Percentiles rank a stretch among this genome's conserved stretches.
phyloP scores from a whole-genome alignment of 768 basidiomycete genomes.

The Mycena metata region DNA sequence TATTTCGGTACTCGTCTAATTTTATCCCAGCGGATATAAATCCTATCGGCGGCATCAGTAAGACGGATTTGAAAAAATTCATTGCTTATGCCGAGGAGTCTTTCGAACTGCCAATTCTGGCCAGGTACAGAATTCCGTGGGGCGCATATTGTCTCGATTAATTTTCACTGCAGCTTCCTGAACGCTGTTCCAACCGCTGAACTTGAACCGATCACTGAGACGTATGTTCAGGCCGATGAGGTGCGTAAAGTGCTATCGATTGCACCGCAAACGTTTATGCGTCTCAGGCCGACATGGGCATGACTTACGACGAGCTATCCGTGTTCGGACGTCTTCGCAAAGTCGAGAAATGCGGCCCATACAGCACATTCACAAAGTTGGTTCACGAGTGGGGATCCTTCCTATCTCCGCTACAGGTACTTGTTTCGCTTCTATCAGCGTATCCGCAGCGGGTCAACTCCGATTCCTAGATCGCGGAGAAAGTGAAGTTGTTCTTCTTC shows the following conservation, averaged over 20 bases:
- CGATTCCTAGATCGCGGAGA: conserved; percentile 84
- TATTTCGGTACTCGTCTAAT: not conserved
- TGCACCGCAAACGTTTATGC: conserved; percentile 20
- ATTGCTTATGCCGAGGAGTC: conserved; percentile 84
- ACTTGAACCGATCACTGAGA: conserved; percentile 93
- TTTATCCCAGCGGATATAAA: conserved; percentile 87
- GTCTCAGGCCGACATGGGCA: conserved; percentile 93
- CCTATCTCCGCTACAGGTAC: conserved; percentile 86
- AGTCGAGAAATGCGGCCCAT: conserved; percentile 97
- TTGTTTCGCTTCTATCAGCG: conserved; percentile 27
- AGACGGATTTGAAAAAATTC: conserved; percentile 96
- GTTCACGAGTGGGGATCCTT: conserved; percentile 92
- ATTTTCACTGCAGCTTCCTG: conserved; percentile 74
- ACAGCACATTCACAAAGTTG: conserved; percentile 96
- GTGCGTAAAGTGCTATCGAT: conserved; percentile 52
- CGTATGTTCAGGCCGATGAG: conserved; percentile 96
- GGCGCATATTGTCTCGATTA: not conserved
- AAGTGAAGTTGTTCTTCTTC: conserved; percentile 98
- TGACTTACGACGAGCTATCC: conserved; percentile 98
- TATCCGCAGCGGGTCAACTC: conserved; percentile 8
- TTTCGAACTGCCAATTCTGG: conserved; percentile 89
- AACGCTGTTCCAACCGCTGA: conserved; percentile 95
- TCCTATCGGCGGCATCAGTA: conserved; percentile 98
- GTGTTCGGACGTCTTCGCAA: conserved; percentile 94
- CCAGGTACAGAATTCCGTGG: conserved; percentile 62